A percentile compares a stretch with the other conserved stretches of the same genome.
Conservation (phyloP, 176 grass and related monocot species). For the Oryza meridionalis region DNA sequence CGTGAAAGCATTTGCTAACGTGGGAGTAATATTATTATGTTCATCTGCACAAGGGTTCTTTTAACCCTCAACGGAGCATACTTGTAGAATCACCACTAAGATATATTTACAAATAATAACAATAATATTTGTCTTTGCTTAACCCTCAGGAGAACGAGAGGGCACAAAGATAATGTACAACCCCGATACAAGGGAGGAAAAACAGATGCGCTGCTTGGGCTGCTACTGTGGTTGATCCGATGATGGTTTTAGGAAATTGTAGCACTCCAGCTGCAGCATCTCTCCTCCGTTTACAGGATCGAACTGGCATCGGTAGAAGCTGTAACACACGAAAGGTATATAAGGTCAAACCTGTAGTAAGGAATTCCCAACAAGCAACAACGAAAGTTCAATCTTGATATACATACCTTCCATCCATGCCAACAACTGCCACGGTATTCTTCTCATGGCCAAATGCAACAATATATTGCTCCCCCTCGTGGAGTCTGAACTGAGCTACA, state of each 20-base stretch:
- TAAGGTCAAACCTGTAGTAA: not conserved
- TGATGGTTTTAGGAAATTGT: constrained; percentile 82
- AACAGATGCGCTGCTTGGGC: not conserved
- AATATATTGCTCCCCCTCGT: constrained; percentile 89
- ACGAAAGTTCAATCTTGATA: not conserved
- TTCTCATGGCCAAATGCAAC: constrained; percentile 98
- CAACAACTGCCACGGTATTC: constrained; percentile 88
- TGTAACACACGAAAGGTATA: constrained; percentile 27
- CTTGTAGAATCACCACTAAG: constrained; percentile 16
- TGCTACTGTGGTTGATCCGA: constrained; percentile 48
- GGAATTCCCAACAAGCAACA: not conserved
- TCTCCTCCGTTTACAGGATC: constrained; percentile 76
- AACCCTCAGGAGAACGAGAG: not conserved
- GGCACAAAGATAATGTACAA: constrained; percentile 50
- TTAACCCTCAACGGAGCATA: constrained; percentile 36
- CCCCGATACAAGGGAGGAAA: constrained; percentile 1
- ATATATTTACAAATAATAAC: constrained; percentile 55
- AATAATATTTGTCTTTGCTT: constrained; percentile 47
- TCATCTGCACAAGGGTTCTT: constrained; percentile 30
- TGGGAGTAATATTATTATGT: constrained; percentile 31
- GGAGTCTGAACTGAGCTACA: constrained; percentile 91
- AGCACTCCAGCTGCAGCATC: constrained; percentile 90
- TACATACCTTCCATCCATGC: constrained; percentile 91
- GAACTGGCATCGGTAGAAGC: constrained; percentile 95
- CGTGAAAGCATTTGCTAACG: not conserved